phyloP scores from a whole-genome alignment of 1,139 yeast genomes.

The Yamadazyma atmosphaerica region DNA sequence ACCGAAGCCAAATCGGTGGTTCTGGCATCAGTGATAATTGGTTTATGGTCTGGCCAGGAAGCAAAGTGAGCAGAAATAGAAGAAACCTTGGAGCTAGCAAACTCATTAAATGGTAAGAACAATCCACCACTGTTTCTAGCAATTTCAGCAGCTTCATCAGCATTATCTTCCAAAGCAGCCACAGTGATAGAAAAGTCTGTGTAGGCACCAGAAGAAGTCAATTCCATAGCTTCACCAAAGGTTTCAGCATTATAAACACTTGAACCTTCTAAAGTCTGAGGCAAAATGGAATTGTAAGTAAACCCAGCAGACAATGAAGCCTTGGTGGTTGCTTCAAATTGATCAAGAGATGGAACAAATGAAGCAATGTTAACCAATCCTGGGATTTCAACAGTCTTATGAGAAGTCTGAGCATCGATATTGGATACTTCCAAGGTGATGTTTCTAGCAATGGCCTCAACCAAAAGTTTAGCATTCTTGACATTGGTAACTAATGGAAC shows the following conservation, averaged over 20 bases:
- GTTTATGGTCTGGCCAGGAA: slow-evolving; percentile 82
- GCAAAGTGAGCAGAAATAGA: slow-evolving; percentile 77
- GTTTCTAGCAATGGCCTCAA: slow-evolving; percentile 85
- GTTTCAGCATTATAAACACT: slow-evolving; percentile 65
- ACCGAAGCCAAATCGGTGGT: slow-evolving; percentile 91
- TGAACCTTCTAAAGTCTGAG: slow-evolving; percentile 65
- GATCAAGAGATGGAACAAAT: slow-evolving; percentile 69
- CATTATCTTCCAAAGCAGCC: slow-evolving; percentile 77
- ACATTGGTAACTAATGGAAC: slow-evolving; percentile 97
- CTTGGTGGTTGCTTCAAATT: slow-evolving; percentile 67
- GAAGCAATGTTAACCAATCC: slow-evolving; percentile 85
- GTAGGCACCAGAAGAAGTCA: slow-evolving; percentile 60
- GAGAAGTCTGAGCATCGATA: slow-evolving; percentile 90
- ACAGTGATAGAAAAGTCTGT: slow-evolving; percentile 83
- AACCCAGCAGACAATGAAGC: slow-evolving; percentile 83
- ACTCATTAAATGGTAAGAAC: slow-evolving; percentile 77
- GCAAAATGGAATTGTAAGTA: slow-evolving; percentile 80
- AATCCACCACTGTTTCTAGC: slow-evolving; percentile 73
- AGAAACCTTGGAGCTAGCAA: slow-evolving; percentile 68
- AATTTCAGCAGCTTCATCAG: slow-evolving; percentile 60
- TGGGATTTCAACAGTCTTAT: slow-evolving; percentile 77
- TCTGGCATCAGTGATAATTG: slow-evolving; percentile 89
- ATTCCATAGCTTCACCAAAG: slow-evolving; percentile 61
- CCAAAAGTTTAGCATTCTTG: slow-evolving; percentile 92
- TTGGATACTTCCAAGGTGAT: slow-evolving; percentile 67